These are phyloP conservation scores for Colletotrichum lindemuthianum DNA, from an alignment of 2,329 filamentous ascomycete genomes.

Conservation along the genomic window DNA sequence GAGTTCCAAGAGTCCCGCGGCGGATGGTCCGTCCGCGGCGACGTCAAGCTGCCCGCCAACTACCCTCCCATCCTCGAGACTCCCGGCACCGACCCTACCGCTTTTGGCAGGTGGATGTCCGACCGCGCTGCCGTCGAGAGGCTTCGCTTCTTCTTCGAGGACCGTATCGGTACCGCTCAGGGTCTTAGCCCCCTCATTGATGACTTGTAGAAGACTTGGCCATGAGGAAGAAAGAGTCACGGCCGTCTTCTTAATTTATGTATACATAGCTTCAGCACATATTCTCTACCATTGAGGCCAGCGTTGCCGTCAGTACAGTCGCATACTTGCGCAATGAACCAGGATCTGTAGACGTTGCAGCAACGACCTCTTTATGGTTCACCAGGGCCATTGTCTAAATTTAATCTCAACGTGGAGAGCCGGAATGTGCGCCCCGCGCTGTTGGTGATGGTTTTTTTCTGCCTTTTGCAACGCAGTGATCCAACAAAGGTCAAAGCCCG, in stretches of 20 bases:
- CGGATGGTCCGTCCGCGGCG: constrained; percentile 47
- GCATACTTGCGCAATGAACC: too few species aligned
- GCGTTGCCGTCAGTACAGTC: background rate
- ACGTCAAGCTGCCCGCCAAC: constrained; percentile 44
- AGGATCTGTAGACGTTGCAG: too few species aligned
- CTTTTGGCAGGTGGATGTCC: constrained; percentile 53
- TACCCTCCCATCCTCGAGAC: constrained; percentile 44
- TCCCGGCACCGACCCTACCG: constrained; percentile 47
- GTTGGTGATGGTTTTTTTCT: too few species aligned
- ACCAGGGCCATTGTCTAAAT: too few species aligned
- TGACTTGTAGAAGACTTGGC: constrained; percentile 1
- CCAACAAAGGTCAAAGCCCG: too few species aligned
- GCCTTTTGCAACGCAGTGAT: too few species aligned
- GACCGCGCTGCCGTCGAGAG: constrained; percentile 54
- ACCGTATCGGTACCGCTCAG: constrained; percentile 52
- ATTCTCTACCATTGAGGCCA: background rate
- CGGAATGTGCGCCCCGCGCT: too few species aligned
- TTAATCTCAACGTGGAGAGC: too few species aligned
- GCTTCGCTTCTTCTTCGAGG: constrained; percentile 53
- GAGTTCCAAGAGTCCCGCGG: constrained; percentile 48
- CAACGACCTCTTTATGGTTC: too few species aligned
- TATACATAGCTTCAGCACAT: background rate
- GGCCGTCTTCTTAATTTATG: background rate
- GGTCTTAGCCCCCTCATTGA: constrained; percentile 49
- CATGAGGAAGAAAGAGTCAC: background rate